Percentiles rank a stretch among this genome's conserved stretches.
Evolutionary conservation across 1,139 yeast species (phyloP).

Genomic region (Arxiozyma telluris): DNA sequence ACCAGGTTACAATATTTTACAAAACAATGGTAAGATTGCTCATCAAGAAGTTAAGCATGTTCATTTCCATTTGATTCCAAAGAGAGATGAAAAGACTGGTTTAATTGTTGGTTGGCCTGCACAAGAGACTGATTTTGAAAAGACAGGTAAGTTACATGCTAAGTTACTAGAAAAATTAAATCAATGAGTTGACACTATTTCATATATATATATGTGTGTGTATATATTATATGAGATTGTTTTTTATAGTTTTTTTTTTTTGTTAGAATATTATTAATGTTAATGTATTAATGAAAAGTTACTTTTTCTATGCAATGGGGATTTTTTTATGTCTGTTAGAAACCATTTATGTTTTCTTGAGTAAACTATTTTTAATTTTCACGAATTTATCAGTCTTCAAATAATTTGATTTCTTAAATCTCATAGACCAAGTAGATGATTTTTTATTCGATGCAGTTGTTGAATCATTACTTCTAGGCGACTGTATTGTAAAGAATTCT

Average conservation of each 20-base stretch:
- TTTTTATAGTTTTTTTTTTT: no score
- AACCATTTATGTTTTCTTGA: neutral
- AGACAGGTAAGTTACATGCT: constrained; percentile 57
- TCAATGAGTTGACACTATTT: neutral
- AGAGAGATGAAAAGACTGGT: constrained; percentile 60
- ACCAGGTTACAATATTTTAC: constrained; percentile 68
- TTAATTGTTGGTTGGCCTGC: constrained; percentile 88
- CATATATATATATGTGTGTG: neutral
- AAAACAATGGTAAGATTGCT: constrained; percentile 89
- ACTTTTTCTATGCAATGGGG: neutral
- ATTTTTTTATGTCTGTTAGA: no score
- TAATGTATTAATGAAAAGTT: neutral
- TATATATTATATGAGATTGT: neutral
- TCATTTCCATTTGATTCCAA: constrained; percentile 92
- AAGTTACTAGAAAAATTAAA: constrained; percentile 49
- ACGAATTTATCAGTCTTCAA: neutral
- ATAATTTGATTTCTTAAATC: neutral
- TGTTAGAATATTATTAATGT: neutral
- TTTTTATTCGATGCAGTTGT: neutral
- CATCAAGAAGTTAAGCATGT: constrained; percentile 93
- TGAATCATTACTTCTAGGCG: neutral
- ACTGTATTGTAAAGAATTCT: neutral
- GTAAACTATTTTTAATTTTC: neutral
- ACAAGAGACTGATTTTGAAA: constrained; percentile 59
- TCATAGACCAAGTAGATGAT: neutral